Evolutionary conservation across 2,329 filamentous ascomycete genomes (phyloP).

Genomic region (Penicillium brevicompactum): DNA sequence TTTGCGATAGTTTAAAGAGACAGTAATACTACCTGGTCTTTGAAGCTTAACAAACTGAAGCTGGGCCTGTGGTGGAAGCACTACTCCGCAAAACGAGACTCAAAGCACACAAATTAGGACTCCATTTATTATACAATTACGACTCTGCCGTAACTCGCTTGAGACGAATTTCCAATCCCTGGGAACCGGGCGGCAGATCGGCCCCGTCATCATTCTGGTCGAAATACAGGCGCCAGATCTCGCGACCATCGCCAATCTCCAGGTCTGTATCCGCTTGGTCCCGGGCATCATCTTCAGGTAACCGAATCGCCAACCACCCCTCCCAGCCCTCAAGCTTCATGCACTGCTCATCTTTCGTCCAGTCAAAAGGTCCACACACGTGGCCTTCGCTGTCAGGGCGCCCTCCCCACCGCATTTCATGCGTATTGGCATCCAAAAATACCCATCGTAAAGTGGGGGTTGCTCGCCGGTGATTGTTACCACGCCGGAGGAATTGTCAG

Average conservation of each 20-base stretch:
- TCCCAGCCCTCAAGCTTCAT: conserved; percentile 26
- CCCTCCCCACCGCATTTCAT: conserved; percentile 29
- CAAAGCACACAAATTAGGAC: too few relatives aligned
- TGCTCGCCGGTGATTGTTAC: conserved; percentile 27
- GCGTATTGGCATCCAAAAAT: conserved; percentile 25
- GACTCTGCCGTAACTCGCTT: conserved; percentile 21
- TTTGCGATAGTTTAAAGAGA: neutral
- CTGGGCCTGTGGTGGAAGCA: too few relatives aligned
- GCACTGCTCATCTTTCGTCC: conserved; percentile 22
- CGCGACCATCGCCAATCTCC: conserved; percentile 16
- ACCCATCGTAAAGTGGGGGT: conserved; percentile 28
- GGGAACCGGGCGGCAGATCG: conserved; percentile 19
- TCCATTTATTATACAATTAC: conserved; percentile 1
- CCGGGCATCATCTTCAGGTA: conserved; percentile 20
- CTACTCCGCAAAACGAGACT: too few relatives aligned
- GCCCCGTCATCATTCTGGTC: conserved; percentile 29
- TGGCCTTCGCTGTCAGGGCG: conserved; percentile 26
- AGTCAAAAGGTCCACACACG: conserved; percentile 26
- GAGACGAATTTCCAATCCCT: conserved; percentile 26
- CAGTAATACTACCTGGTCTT: too few relatives aligned
- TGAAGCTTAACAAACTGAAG: too few relatives aligned
- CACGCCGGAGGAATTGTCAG: conserved; percentile 25
- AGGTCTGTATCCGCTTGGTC: conserved; percentile 15
- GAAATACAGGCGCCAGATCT: conserved; percentile 28
- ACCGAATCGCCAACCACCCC: conserved; percentile 26